Evolutionary conservation across 2,329 filamentous ascomycete genomes (phyloP).

Genomic region (Penicillium sp.): DNA sequence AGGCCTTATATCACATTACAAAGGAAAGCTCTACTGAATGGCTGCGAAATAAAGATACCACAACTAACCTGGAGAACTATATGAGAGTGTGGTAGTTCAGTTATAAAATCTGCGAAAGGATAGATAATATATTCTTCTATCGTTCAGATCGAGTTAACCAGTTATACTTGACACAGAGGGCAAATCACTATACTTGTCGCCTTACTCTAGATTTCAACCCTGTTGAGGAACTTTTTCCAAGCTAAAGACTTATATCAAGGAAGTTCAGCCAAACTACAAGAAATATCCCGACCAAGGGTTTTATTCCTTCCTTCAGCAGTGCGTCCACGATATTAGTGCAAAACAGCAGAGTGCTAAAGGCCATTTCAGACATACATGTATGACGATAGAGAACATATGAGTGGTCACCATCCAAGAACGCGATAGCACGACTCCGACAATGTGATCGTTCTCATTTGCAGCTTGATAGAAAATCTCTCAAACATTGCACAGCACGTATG

Average conservation of each 20-base stretch:
- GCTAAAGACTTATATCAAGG: not conserved
- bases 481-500: too few relatives aligned
- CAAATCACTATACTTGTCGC: not conserved
- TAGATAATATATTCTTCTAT: conserved; percentile 5
- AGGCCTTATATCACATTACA: too few relatives aligned
- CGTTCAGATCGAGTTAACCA: conserved; percentile 4
- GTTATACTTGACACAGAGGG: conserved; percentile 27
- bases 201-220: conserved; percentile 3
- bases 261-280: not conserved
- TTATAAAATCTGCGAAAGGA: too few relatives aligned
- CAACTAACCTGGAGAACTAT: too few relatives aligned
- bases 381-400: not conserved
- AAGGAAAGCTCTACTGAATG: too few relatives aligned
- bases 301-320: conserved; percentile 1
- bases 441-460: too few relatives aligned
- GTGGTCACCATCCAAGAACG: too few relatives aligned
- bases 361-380: conserved; percentile 1
- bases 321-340: not conserved
- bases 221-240: conserved; percentile 7
- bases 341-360: not conserved
- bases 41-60: too few relatives aligned
- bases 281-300: not conserved
- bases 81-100: too few relatives aligned
- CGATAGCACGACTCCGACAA: too few relatives aligned
- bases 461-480: too few relatives aligned